Conservation (phyloP, 148 eudicot genomes). For the Persicaria tinctoria region DNA sequence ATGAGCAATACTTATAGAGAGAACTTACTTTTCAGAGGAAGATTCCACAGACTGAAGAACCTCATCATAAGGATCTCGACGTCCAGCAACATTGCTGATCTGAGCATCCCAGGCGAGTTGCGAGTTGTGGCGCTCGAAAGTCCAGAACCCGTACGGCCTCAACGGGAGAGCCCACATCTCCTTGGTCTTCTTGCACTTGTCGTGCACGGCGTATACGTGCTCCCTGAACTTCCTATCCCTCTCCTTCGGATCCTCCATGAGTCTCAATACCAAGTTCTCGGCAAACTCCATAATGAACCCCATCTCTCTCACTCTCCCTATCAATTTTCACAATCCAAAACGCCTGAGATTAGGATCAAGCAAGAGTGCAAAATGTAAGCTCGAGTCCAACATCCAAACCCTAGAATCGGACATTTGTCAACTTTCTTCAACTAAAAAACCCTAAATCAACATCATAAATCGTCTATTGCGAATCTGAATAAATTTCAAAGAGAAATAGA, state of each 20-base stretch:
- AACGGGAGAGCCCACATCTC: conserved; percentile 75
- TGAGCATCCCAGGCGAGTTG: conserved; percentile 90
- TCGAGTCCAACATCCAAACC: background rate
- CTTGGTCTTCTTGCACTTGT: conserved; percentile 37
- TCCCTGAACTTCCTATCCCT: conserved; percentile 15
- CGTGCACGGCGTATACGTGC: too few relatives aligned
- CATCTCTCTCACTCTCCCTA: conserved; percentile 23
- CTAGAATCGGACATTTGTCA: background rate
- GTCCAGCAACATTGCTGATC: conserved; percentile 80
- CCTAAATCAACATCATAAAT: background rate
- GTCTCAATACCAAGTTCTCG: conserved; percentile 62
- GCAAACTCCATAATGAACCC: conserved; percentile 80
- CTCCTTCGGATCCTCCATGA: conserved; percentile 80
- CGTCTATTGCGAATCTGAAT: background rate
- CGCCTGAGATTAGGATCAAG: too few relatives aligned
- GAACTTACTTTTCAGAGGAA: background rate
- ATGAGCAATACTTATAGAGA: background rate
- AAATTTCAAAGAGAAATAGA: background rate
- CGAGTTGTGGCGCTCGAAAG: conserved; percentile 76
- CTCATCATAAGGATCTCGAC: conserved; percentile 87
- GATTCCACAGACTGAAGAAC: conserved; percentile 30
- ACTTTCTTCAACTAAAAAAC: background rate
- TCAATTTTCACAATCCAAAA: too few relatives aligned
- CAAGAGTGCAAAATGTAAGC: background rate
- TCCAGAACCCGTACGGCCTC: conserved; percentile 93